Base-by-base conservation (phyloP, 2,329 filamentous ascomycete species). In the Epichloe aotearoae region DNA sequence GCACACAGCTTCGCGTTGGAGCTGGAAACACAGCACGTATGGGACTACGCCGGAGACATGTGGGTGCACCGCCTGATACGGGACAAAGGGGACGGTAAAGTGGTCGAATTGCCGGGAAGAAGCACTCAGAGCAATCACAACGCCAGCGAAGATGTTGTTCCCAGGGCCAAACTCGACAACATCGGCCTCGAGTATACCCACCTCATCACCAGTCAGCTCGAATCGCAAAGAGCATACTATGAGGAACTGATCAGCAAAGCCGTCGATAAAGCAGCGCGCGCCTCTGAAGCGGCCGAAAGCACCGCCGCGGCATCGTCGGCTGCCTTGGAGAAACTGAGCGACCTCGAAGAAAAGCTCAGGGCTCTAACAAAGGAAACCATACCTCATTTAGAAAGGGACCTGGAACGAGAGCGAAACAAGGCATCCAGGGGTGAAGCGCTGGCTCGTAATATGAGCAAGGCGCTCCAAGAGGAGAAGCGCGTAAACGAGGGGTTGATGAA, bases 21-120 rank as follows among this genome's bases (percentile, higher is more conserved):
- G 64, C 80, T 97, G 38, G 82, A 85, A 54, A 95, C 89, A 1
- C 91, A 98, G 65, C 85, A 95, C 59, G 90, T 98, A 1, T 98
- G 93, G 93, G 93, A 98, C 67, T 98, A 98, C 57, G 88, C 87
- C 0, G 89, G 88, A 4, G 93, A 98, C 62, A 86, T 85, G 62
- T 98, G 95, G 75, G 93, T 97, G 46, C 93, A 98, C 67, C 84
- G 93, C 10, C 80, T 97, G 48, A 95, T 98, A 51, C 86, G 95
- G 57, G 88, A 89, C 62, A 95, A 96, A 70, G 84, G 88, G 10
- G 89, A 95, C 64, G 88, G 88, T 23, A 95, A 95, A 66, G 76
- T 95, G 3, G 86, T 96, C 17, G 91, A 97, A 65, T 75, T 96
- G n/a, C 88, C 89, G 0, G 76, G 77, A 2, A 71, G 75, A 53